Conservation (phyloP, 805 yeast genomes). For the Yarrowia osloensis region DNA sequence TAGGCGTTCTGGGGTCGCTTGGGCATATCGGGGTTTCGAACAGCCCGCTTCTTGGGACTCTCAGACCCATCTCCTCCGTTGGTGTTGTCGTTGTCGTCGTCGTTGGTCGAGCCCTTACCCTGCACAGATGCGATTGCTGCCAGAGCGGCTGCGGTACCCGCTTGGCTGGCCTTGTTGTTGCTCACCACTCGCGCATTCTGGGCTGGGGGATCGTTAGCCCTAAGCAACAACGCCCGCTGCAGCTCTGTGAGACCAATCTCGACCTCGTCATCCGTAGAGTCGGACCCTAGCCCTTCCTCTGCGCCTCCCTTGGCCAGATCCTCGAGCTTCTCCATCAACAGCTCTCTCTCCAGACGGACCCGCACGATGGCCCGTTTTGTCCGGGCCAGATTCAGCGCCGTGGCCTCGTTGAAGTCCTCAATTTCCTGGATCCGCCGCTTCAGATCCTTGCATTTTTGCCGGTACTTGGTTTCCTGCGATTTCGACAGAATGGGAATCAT, state of each 20-base stretch:
- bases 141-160: conserved; percentile 4
- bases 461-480: conserved; percentile 47
- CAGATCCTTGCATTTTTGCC: conserved; percentile 70
- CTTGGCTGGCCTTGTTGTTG: conserved; percentile 14
- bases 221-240: background rate
- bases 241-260: background rate
- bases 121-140: conserved; percentile 16
- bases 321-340: conserved; percentile 79
- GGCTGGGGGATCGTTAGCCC: background rate
- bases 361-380: conserved; percentile 75
- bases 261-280: conserved; percentile 32
- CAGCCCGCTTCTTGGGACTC: conserved; percentile 35
- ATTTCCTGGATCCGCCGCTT: conserved; percentile 68
- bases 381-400: conserved; percentile 74
- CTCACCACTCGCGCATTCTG: background rate
- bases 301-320: conserved; percentile 38
- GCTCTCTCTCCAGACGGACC: conserved; percentile 76
- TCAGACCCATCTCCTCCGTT: background rate
- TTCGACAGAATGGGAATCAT: conserved; percentile 30
- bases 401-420: conserved; percentile 74
- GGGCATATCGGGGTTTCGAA: conserved; percentile 82
- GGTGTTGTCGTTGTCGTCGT: background rate
- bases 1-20: conserved; percentile 91
- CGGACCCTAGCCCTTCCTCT: conserved; percentile 38
- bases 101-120: background rate